Evolutionary conservation across 2,329 filamentous ascomycete species (phyloP), one percentile per base, ranked within the genome.

Genomic region (Periconia sp.): DNA sequence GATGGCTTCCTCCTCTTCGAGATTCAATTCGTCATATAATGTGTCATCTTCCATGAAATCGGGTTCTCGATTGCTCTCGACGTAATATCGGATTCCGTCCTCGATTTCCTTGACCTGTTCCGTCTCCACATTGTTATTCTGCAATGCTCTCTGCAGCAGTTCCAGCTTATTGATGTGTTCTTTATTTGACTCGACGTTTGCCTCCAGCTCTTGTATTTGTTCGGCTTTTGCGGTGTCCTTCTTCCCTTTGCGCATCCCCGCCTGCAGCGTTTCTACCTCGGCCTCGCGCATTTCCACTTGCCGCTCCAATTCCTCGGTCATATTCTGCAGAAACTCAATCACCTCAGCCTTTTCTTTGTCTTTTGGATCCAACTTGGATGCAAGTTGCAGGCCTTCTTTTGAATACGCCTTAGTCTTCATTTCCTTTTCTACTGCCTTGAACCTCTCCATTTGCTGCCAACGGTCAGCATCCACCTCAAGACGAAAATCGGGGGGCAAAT

Each of bases 351-450:
- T 96, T 73, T 96, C 93, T 74, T 95, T 91, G 75, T 97, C 94
- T 73, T 92, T 96, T n/a, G 94, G 94, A 77, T 99, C 94, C 60
- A 97, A 83, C 76, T 96, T 95, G 47, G 91, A 88, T 23, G 92
- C 91, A 49, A 93, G 90, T 59, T 91, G 94, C 61, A 99, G 79
- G 43, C 94, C 94, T 77, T 97, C 94, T 81, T 99, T 97, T 58
- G 94, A 97, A 78, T 96, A 99, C 57, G 94, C 94, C 77, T 99
- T 99, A 53, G 94, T 99, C 82, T 99, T 99, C 94, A 99, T 97
- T 70, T 96, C 94, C 81, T 99, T 99, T 77, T 99, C 94, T 49
- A 99, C 94, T n/a, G 92, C 93, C 80, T 99, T 99, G 85, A 99
- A 99, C 69, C 91, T 92, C 79, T 99, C 94, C 94, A 99, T 99